Conservation (phyloP, 495 filamentous ascomycete genomes). For the Penicillium waksmanii region DNA sequence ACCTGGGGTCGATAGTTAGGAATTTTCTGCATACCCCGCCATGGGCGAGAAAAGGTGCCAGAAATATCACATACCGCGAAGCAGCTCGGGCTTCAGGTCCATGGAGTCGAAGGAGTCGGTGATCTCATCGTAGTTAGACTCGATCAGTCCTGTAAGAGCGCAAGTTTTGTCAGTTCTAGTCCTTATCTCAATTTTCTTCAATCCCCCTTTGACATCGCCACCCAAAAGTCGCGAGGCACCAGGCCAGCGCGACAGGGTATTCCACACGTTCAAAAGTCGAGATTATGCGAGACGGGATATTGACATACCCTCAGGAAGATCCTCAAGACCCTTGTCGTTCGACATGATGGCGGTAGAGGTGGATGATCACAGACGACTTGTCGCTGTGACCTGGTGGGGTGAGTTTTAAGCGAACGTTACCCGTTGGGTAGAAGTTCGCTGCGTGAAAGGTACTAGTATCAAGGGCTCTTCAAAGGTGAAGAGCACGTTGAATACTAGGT, state of each 20-base stretch:
- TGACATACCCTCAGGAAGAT: conserved; percentile 82
- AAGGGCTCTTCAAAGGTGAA: conserved; percentile 40
- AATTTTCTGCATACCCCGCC: conserved; percentile 29
- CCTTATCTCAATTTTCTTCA: conserved; percentile 1
- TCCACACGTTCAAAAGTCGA: neutral
- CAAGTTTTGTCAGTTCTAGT: conserved; percentile 29
- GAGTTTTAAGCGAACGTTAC: conserved; percentile 44
- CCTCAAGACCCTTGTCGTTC: conserved; percentile 92
- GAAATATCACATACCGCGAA: conserved; percentile 75
- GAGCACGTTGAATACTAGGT: conserved; percentile 32
- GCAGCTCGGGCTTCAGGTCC: conserved; percentile 93
- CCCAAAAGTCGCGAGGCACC: conserved; percentile 17
- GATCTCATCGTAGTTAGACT: conserved; percentile 99
- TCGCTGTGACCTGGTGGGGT: conserved; percentile 62
- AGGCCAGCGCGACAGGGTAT: conserved; percentile 5
- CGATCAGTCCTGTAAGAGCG: conserved; percentile 79
- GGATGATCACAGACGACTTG: conserved; percentile 70
- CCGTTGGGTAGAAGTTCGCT: conserved; percentile 32
- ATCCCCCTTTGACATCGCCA: conserved; percentile 25
- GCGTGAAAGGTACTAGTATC: conserved; percentile 41
- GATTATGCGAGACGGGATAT: neutral
- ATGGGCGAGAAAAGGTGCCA: conserved; percentile 13
- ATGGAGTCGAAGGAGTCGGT: conserved; percentile 99
- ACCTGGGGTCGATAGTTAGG: conserved; percentile 58
- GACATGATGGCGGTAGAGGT: conserved; percentile 85